Evolutionary conservation across 805 yeast genomes (phyloP), one percentile per base, ranked within the genome.

Genomic region (Pichia exigua): DNA sequence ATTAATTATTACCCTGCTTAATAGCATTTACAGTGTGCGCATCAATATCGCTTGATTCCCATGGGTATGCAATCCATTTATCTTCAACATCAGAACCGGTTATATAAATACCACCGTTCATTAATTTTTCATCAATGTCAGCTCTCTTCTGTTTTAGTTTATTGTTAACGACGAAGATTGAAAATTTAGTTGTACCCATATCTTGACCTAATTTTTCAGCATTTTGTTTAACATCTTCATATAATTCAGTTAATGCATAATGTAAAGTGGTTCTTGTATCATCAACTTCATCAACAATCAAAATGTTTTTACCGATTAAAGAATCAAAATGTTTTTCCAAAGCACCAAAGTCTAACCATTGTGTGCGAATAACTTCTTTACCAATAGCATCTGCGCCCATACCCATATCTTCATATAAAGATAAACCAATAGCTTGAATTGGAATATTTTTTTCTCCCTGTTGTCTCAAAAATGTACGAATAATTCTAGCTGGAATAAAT

Each of bases 181-280:
- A 82, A 60, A 88, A 82, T 50, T 74, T 75, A 41, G 95, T 87
- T 55, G 71, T 67, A 60, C 81, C 87, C 58, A 77, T 68, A 50
- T 73, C 62, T 58, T 85, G 79, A 41, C 84, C 83, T 51, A 82
- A 70, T 61, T 74, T 73, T 54, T 69, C 71, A 56, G 87, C 87
- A 59, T 82, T 82, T 49, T 73, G 76, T 47, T 70, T 69, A 44
- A 87, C 82, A 57, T 80, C 85, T 65, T 82, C 81, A 65, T 82
- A 77, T 56, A 88, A 73, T 68, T 88, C 96, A 12, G 81, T 73
- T 41, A 87, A 78, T 2, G 95, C 95, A 63, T 87, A 88, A 65
- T 86, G 92, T 52, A 88, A 72, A 2, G 96, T 88, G 49, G 96
- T 88, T 75, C 96, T 84, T 24, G 95, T 87, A 65, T 88, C 96